Percentiles rank a stretch among this genome's conserved stretches.
phyloP scores from a whole-genome alignment of 768 basidiomycete genomes.

The Serendipita indica region DNA sequence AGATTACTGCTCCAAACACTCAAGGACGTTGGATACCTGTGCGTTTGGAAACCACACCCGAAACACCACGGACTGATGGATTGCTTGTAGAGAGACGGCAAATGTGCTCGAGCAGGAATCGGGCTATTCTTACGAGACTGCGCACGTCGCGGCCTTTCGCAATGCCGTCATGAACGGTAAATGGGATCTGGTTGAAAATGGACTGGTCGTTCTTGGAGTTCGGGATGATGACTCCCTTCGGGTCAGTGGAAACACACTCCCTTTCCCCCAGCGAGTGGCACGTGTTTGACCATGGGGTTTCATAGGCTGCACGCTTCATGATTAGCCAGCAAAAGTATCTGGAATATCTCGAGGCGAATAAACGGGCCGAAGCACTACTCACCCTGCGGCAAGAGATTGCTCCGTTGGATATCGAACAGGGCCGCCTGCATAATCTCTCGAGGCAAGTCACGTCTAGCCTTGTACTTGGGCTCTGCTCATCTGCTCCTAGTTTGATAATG shows the following conservation, averaged over 20 bases:
- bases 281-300: constrained; percentile 4
- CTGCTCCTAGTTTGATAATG: constrained; percentile 78
- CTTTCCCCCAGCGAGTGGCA: not conserved
- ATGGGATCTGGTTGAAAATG: constrained; percentile 65
- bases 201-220: constrained; percentile 55
- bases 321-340: constrained; percentile 94
- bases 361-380: constrained; percentile 66
- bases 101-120: constrained; percentile 84
- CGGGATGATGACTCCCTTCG: constrained; percentile 49
- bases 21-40: constrained; percentile 67
- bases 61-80: constrained; percentile 13
- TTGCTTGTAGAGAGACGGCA: constrained; percentile 58
- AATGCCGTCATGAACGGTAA: constrained; percentile 62
- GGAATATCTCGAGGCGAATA: constrained; percentile 70
- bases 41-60: constrained; percentile 15
- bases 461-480: not conserved
- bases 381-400: constrained; percentile 83
- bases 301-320: constrained; percentile 66
- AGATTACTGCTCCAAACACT: constrained; percentile 78
- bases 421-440: constrained; percentile 73
- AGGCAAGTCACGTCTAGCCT: constrained; percentile 36
- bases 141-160: constrained; percentile 65
- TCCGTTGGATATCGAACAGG: constrained; percentile 61
- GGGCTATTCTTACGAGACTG: constrained; percentile 70
- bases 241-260: constrained; percentile 30